Evolutionary conservation across 2,329 filamentous ascomycete genomes (phyloP).

Genomic region (Orbilia javanica): DNA sequence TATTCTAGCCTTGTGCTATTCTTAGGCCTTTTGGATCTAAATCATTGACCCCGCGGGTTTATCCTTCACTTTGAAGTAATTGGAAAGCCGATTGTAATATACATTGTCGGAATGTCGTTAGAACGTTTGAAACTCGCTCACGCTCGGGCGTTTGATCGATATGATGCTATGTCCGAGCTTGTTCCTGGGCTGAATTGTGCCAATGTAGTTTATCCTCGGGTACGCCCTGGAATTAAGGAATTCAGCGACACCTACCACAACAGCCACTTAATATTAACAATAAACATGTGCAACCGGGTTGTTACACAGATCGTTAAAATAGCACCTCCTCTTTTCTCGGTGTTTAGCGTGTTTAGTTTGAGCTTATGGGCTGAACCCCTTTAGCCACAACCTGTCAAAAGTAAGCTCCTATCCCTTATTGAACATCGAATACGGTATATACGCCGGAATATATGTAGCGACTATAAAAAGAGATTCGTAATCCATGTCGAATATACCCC

Average conservation of each 20-base stretch:
- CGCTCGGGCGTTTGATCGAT: conserved; percentile 6
- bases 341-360: background rate
- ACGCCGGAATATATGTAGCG: background rate
- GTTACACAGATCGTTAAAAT: conserved; percentile 1
- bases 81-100: background rate
- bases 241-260: background rate
- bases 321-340: background rate
- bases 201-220: background rate
- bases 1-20: background rate
- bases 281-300: conserved; percentile 1
- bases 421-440: background rate
- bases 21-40: background rate
- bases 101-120: background rate
- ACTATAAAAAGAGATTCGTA: background rate
- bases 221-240: background rate
- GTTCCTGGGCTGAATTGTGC: background rate
- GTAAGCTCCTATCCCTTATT: background rate
- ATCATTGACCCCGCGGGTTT: background rate
- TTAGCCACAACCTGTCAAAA: background rate
- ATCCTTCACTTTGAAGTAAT: background rate
- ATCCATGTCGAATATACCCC: conserved; percentile 12
- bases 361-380: background rate
- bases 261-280: background rate
- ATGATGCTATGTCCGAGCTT: background rate
- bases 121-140: conserved; percentile 2